Conservation (phyloP, 2,329 filamentous ascomycete species). For the Hymenoscyphus fructigenus region DNA sequence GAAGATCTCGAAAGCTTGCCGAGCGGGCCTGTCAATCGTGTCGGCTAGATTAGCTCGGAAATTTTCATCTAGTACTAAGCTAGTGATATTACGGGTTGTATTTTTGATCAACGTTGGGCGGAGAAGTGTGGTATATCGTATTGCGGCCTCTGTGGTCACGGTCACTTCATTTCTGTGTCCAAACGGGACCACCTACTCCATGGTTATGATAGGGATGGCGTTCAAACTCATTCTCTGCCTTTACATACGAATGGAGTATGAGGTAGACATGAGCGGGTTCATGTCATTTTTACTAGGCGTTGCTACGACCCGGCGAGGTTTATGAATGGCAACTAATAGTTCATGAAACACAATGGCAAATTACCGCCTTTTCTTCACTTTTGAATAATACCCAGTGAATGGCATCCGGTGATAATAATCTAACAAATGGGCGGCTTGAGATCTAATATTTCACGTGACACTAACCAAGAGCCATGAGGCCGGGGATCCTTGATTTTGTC, state of each 20-base stretch:
- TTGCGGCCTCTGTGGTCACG: neutral
- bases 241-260: conserved; percentile 17
- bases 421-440: neutral
- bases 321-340: conserved; percentile 21
- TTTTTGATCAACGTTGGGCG: conserved; percentile 7
- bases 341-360: conserved; percentile 17
- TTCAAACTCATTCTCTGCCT: conserved; percentile 13
- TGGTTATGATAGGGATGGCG: conserved; percentile 10
- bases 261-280: conserved; percentile 17
- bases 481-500: neutral
- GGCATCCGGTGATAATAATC: neutral
- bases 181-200: neutral
- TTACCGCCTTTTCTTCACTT: neutral
- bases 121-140: neutral
- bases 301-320: conserved; percentile 24
- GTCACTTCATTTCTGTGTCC: neutral
- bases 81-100: neutral
- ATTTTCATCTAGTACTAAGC: neutral
- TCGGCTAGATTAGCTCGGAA: conserved; percentile 16
- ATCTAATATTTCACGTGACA: neutral
- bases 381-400: neutral
- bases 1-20: conserved; percentile 55
- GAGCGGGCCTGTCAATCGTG: conserved; percentile 22
- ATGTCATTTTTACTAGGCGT: conserved; percentile 15
- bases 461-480: neutral